phyloP scores from a whole-genome alignment of 208 protist genomes.

The Leishmania turanica region DNA sequence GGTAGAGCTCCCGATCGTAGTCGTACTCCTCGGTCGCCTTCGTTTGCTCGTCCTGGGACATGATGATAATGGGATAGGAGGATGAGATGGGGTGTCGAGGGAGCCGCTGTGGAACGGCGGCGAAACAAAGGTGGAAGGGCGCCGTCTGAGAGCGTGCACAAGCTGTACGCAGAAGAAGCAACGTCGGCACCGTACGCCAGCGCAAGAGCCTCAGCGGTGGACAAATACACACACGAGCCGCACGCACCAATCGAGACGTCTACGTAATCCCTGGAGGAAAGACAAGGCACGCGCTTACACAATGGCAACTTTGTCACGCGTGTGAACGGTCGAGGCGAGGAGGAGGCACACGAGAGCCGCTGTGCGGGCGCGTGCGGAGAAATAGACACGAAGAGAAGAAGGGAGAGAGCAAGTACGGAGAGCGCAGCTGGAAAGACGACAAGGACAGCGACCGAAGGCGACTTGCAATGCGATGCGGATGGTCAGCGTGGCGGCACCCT shows the following conservation, averaged over 20 bases:
- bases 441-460: background rate
- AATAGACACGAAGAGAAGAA: background rate
- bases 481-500: background rate
- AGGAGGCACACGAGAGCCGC: background rate
- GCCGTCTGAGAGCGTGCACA: no score
- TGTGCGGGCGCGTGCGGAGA: background rate
- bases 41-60: conserved; percentile 59
- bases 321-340: background rate
- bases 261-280: background rate
- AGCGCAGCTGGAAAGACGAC: background rate
- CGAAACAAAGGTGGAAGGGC: background rate
- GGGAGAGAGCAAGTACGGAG: background rate
- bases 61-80: conserved; percentile 16
- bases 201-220: background rate
- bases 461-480: background rate
- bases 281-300: background rate
- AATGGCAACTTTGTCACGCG: background rate
- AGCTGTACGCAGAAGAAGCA: background rate
- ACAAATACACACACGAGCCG: background rate
- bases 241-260: background rate
- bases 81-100: background rate
- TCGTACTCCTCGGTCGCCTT: conserved; percentile 76
- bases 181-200: background rate
- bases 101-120: background rate
- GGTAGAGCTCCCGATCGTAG: conserved; percentile 93